Conservation (phyloP, 371 early-diverging fungal species). For the Mucor plumbeus region DNA sequence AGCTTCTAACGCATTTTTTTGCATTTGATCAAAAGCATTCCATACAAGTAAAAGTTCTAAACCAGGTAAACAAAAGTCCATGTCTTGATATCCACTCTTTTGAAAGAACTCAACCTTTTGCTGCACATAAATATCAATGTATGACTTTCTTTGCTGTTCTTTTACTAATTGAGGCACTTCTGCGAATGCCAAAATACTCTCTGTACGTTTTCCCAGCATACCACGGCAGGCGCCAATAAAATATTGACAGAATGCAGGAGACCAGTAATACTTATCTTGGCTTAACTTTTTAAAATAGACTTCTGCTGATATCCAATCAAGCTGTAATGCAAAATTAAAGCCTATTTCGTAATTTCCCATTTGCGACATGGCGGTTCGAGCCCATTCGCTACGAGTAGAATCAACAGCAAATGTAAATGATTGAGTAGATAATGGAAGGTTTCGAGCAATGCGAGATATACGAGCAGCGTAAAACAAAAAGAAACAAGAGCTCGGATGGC, state of each 20-base stretch:
- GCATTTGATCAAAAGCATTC: conserved; percentile 57
- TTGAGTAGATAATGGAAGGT: conserved; percentile 32
- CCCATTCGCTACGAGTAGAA: conserved; percentile 34
- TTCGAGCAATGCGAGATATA: conserved; percentile 40
- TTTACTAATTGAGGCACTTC: conserved; percentile 40
- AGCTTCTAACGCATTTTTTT: conserved; percentile 27
- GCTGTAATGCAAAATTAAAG: conserved; percentile 47
- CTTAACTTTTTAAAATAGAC: conserved; percentile 46
- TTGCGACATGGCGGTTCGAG: conserved; percentile 26
- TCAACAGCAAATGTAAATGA: conserved; percentile 31
- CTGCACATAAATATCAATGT: conserved; percentile 49
- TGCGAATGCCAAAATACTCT: conserved; percentile 45
- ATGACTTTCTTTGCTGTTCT: conserved; percentile 44
- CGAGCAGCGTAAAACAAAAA: conserved; percentile 57
- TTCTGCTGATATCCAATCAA: conserved; percentile 51
- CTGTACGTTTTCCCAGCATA: conserved; percentile 37
- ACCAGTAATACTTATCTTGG: conserved; percentile 47
- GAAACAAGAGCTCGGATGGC: conserved; percentile 53
- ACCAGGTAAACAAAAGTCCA: conserved; percentile 43
- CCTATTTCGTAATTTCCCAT: conserved; percentile 52
- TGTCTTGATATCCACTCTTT: conserved; percentile 49
- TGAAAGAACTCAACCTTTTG: conserved; percentile 52
- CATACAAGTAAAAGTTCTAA: conserved; percentile 56
- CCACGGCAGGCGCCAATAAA: conserved; percentile 49
- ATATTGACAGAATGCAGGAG: conserved; percentile 53